A percentile compares a stretch with the other conserved stretches of the same genome.
Conservation (phyloP, 179 eudicot genomes). For the Dionaea muscipula region DNA sequence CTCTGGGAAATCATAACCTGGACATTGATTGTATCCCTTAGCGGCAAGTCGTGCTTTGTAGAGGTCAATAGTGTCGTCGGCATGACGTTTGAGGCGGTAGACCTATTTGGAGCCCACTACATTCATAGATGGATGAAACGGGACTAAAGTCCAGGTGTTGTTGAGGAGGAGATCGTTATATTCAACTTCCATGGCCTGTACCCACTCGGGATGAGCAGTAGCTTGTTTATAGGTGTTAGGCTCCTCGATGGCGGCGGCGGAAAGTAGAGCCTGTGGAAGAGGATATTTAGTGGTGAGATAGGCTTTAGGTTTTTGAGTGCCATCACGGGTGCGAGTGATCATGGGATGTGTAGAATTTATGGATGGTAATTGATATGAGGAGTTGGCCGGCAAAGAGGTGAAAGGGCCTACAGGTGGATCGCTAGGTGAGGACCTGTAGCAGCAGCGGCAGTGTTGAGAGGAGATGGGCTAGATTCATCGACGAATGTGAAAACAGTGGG, state of each 20-base stretch:
- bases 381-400: too few relatives aligned
- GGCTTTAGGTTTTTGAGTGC: too few relatives aligned
- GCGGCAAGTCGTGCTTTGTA: constrained; percentile 4
- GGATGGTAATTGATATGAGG: background rate
- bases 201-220: background rate
- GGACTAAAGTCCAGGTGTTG: constrained; percentile 3
- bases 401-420: too few relatives aligned
- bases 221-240: background rate
- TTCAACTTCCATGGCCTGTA: constrained; percentile 5
- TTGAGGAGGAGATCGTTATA: constrained; percentile 1
- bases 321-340: background rate
- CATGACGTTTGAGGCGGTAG: background rate
- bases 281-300: background rate
- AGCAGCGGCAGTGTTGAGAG: too few relatives aligned
- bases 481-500: too few relatives aligned
- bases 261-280: background rate
- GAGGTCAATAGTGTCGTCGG: constrained; percentile 1
- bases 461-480: too few relatives aligned
- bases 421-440: too few relatives aligned
- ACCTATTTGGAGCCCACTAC: constrained; percentile 2
- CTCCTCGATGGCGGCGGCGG: too few relatives aligned
- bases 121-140: background rate
- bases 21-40: background rate
- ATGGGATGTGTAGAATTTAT: too few relatives aligned
- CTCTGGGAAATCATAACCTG: background rate